Conservation (phyloP, 2,329 filamentous ascomycete genomes). For the Cytospora piceicola region DNA sequence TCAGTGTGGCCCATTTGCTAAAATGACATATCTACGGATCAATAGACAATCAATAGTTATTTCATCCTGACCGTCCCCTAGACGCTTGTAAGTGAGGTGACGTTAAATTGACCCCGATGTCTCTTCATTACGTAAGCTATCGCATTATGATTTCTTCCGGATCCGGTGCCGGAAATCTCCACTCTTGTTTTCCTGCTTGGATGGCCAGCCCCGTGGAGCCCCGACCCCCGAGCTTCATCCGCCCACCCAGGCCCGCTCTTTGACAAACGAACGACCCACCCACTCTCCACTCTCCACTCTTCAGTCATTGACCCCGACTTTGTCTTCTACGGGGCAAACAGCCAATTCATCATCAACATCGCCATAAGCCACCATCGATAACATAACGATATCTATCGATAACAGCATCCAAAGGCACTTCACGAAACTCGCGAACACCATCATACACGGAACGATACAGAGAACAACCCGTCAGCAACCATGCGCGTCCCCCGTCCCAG, state of each 20-base stretch:
- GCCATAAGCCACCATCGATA: not conserved
- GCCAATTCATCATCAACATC: not conserved
- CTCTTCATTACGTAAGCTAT: not conserved
- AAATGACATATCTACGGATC: not conserved
- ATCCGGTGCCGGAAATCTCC: not conserved
- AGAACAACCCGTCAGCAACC: not conserved
- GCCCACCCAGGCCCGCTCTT: slow-evolving; percentile 18
- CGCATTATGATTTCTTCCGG: slow-evolving; percentile 28
- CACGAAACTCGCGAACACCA: too few relatives aligned
- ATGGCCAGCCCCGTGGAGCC: slow-evolving; percentile 1
- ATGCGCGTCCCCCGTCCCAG: slow-evolving; percentile 27
- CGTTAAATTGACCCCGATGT: not conserved
- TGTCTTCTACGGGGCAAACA: not conserved
- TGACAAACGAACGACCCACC: slow-evolving; percentile 9
- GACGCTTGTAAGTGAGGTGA: slow-evolving; percentile 14
- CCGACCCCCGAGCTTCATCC: slow-evolving; percentile 21
- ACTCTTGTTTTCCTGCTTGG: not conserved
- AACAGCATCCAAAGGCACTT: not conserved
- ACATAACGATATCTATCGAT: not conserved
- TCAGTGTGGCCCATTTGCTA: not conserved
- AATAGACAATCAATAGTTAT: slow-evolving; percentile 9
- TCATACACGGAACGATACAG: not conserved
- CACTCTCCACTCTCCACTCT: slow-evolving; percentile 29
- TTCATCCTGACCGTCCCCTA: slow-evolving; percentile 12
- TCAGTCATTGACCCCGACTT: not conserved